phyloP scores from a whole-genome alignment of 2,329 filamentous ascomycete genomes.

The Trichothecium sympodiale region DNA sequence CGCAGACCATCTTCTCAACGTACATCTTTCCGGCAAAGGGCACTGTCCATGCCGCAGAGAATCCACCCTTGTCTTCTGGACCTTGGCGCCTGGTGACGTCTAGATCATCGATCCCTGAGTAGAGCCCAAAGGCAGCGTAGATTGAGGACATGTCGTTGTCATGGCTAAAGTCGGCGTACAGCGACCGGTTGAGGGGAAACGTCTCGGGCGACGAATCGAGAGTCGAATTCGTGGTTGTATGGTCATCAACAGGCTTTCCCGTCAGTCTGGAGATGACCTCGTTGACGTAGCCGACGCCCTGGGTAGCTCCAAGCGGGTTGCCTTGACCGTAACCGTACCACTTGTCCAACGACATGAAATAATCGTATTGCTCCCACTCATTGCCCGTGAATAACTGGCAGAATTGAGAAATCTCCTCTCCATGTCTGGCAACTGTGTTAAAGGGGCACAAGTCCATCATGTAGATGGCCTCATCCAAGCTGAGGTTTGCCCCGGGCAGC shows the following conservation, averaged over 20 bases:
- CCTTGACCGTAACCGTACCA: conserved; percentile 75
- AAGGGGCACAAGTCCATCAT: conserved; percentile 89
- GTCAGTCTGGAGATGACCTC: conserved; percentile 79
- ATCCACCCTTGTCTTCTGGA: conserved; percentile 50
- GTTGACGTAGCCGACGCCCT: conserved; percentile 80
- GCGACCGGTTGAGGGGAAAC: conserved; percentile 56
- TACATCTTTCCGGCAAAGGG: conserved; percentile 75
- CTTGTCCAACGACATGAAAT: conserved; percentile 69
- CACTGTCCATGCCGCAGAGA: conserved; percentile 66
- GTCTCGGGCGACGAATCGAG: conserved; percentile 55
- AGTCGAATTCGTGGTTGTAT: conserved; percentile 68
- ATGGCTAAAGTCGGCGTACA: conserved; percentile 89
- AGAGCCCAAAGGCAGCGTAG: conserved; percentile 67
- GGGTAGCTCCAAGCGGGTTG: conserved; percentile 68
- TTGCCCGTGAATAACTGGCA: conserved; percentile 61
- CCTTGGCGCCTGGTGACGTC: conserved; percentile 38
- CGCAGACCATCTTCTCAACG: conserved; percentile 76
- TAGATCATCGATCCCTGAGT: conserved; percentile 52
- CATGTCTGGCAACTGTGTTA: conserved; percentile 58
- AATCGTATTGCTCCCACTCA: conserved; percentile 74
- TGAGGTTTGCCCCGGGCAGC: conserved; percentile 57
- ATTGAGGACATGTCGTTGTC: conserved; percentile 79
- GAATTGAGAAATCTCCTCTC: conserved; percentile 49
- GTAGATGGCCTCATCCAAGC: conserved; percentile 48
- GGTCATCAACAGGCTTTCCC: conserved; percentile 53